Percentiles rank a stretch among this genome's conserved stretches.
phyloP scores from a whole-genome alignment of 768 basidiomycete genomes.

The Auricularia cornea region DNA sequence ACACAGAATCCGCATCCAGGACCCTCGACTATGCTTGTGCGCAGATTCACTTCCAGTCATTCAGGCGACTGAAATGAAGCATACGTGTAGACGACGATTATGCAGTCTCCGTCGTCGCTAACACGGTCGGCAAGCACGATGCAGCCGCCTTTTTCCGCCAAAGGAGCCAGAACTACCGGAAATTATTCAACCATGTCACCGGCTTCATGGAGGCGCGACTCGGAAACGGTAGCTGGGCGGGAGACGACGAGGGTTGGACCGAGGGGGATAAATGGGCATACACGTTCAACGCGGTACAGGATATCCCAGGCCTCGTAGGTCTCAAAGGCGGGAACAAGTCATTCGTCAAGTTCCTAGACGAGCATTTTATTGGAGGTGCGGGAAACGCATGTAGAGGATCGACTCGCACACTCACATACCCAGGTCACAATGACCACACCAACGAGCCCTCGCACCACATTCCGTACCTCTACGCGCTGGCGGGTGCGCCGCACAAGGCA shows the following conservation, averaged over 20 bases:
- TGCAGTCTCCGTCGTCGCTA: conserved; percentile 57
- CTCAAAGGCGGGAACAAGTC: conserved; percentile 54
- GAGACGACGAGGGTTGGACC: conserved; percentile 64
- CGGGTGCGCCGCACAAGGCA: conserved; percentile 59
- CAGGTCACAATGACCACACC: conserved; percentile 70
- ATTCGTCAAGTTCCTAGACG: conserved; percentile 62
- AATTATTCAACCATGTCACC: conserved; percentile 57
- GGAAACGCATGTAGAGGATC: neutral
- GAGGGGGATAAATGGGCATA: conserved; percentile 78
- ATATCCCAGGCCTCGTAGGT: conserved; percentile 52
- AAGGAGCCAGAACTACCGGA: conserved; percentile 52
- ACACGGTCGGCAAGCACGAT: conserved; percentile 39
- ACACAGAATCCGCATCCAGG: conserved; percentile 71
- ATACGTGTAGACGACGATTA: conserved; percentile 74
- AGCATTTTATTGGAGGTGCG: conserved; percentile 39
- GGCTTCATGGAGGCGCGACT: conserved; percentile 81
- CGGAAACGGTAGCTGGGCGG: conserved; percentile 62
- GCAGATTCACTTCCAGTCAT: conserved; percentile 13
- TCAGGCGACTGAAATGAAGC: neutral
- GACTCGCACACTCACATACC: neutral
- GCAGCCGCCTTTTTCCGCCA: conserved; percentile 44
- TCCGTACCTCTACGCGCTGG: conserved; percentile 71
- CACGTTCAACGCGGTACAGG: conserved; percentile 70
- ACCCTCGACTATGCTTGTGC: conserved; percentile 73
- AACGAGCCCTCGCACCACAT: conserved; percentile 89